A percentile compares a stretch with the other conserved stretches of the same genome.
Conservation (phyloP, 768 basidiomycete genomes). For the Psilocybe sp. region DNA sequence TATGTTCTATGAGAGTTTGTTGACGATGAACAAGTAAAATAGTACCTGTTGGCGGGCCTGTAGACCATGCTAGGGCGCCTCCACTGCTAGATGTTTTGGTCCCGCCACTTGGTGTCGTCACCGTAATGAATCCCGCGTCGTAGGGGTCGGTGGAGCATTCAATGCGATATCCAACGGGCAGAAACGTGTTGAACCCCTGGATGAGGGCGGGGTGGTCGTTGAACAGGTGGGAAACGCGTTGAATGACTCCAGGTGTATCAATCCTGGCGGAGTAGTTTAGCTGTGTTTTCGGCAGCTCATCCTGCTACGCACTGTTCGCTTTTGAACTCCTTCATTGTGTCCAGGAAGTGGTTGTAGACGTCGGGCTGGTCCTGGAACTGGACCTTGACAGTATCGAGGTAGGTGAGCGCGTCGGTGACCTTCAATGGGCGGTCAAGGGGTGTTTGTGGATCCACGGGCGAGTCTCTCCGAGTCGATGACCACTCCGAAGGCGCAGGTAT, state of each 20-base stretch:
- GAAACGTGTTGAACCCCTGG: slow-evolving; percentile 97
- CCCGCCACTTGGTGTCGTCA: slow-evolving; percentile 72
- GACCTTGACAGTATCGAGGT: slow-evolving; percentile 89
- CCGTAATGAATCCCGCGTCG: slow-evolving; percentile 67
- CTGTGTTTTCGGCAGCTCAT: neutral
- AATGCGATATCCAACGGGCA: slow-evolving; percentile 92
- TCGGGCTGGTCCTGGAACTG: slow-evolving; percentile 92
- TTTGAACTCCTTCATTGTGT: slow-evolving; percentile 99
- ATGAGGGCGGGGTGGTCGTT: slow-evolving; percentile 87
- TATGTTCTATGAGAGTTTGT: neutral
- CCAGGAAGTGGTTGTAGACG: slow-evolving; percentile 91
- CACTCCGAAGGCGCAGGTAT: too few relatives aligned
- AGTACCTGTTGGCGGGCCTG: slow-evolving; percentile 13
- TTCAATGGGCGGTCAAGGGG: slow-evolving; percentile 66
- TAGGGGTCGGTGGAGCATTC: slow-evolving; percentile 69
- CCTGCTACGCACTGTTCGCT: slow-evolving; percentile 67
- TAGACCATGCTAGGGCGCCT: slow-evolving; percentile 37
- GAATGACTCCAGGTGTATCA: slow-evolving; percentile 96
- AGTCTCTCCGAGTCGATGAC: slow-evolving; percentile 26
- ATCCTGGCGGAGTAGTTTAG: slow-evolving; percentile 52
- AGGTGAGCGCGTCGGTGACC: slow-evolving; percentile 90
- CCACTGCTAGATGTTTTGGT: slow-evolving; percentile 44
- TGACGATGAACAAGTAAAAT: too few relatives aligned
- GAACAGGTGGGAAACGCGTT: slow-evolving; percentile 91
- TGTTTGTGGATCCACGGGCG: slow-evolving; percentile 26